phyloP scores from a whole-genome alignment of 495 filamentous ascomycete genomes.

The Podospora pseudocomata region DNA sequence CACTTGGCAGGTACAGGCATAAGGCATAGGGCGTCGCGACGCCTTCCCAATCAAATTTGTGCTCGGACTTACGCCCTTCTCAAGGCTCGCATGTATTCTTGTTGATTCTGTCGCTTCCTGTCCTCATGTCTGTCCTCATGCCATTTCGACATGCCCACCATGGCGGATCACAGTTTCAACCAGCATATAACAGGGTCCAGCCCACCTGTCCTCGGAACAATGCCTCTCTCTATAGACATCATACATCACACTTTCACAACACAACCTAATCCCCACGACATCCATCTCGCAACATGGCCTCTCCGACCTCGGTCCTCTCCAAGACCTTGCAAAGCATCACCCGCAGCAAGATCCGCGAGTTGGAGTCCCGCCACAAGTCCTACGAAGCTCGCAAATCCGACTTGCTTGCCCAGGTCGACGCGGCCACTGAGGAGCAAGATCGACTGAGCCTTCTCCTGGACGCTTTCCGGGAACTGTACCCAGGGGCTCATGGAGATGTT shows the following conservation, averaged over 20 bases:
- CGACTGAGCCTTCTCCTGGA: conserved; percentile 39
- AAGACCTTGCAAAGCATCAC: conserved; percentile 65
- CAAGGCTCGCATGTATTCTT: neutral
- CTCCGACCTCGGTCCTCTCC: conserved; percentile 44
- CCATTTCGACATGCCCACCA: neutral
- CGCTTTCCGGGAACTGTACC: conserved; percentile 39
- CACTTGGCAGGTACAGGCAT: neutral
- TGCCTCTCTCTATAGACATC: neutral
- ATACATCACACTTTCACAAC: neutral
- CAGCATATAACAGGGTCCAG: neutral
- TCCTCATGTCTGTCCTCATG: neutral
- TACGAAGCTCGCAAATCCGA: conserved; percentile 47
- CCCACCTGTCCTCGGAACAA: neutral
- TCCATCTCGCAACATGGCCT: conserved; percentile 27
- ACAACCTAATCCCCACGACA: neutral
- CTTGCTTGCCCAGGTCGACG: conserved; percentile 33
- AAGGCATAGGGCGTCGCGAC: neutral
- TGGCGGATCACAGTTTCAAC: neutral
- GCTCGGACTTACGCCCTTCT: no score
- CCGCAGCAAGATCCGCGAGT: conserved; percentile 58
- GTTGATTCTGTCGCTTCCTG: neutral
- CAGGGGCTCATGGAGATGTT: conserved; percentile 21
- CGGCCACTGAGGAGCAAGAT: conserved; percentile 29
- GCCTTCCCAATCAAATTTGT: no score
- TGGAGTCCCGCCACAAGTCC: conserved; percentile 55